These are phyloP conservation scores for Voacanga thouarsii DNA, from an alignment of 257 asterid species.

Conservation along the genomic window DNA sequence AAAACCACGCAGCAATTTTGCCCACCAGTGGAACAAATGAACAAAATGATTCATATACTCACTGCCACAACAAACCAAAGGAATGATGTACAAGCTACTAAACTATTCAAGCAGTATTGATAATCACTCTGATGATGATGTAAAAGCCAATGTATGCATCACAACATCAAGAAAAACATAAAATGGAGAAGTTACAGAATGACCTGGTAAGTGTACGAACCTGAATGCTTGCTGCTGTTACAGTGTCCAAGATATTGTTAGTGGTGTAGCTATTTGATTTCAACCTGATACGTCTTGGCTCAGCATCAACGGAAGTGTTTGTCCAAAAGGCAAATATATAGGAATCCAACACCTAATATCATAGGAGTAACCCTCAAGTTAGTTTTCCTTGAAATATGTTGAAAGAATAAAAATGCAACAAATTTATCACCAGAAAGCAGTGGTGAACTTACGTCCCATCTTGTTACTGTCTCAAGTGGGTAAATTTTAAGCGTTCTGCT, in stretches of 20 bases:
- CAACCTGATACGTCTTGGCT: constrained; percentile 71
- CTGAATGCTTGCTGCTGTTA: constrained; percentile 92
- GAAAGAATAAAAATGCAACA: neutral
- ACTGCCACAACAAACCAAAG: neutral
- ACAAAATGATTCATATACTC: neutral
- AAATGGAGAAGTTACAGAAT: neutral
- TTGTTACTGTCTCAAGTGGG: constrained; percentile 63
- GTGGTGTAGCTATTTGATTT: constrained; percentile 81
- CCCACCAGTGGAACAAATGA: neutral
- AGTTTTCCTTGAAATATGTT: neutral
- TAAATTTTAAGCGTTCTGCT: constrained; percentile 57
- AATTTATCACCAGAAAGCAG: neutral
- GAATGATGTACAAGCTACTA: neutral
- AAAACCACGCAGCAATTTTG: neutral
- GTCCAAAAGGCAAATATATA: constrained; percentile 91
- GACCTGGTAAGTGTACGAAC: constrained; percentile 27
- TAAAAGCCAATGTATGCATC: neutral
- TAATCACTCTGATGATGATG: neutral
- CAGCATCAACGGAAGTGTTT: constrained; percentile 58
- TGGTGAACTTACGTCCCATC: constrained; percentile 61
- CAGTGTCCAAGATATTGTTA: constrained; percentile 75
- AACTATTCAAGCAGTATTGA: neutral
- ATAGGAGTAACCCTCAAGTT: constrained; percentile 8
- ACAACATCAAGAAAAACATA: neutral
- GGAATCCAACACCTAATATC: constrained; percentile 64